A percentile compares a stretch with the other conserved stretches of the same genome.
phyloP scores from a whole-genome alignment of 2,329 filamentous ascomycete genomes.

The Cercospora citrullina region DNA sequence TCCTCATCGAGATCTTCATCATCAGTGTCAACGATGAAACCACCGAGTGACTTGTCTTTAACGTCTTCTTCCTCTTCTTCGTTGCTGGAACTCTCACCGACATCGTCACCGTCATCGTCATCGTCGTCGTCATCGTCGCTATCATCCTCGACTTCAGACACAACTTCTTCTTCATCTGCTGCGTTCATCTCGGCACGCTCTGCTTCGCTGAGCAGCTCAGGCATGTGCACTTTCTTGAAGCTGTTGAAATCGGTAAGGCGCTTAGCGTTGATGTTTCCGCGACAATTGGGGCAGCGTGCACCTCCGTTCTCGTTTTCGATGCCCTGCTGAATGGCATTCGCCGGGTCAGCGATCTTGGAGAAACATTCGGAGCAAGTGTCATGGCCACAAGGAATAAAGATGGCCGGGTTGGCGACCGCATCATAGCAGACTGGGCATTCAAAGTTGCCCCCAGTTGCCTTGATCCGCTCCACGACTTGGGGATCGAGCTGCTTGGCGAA shows the following conservation, averaged over 20 bases:
- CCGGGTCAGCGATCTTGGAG: slow-evolving; percentile 64
- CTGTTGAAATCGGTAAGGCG: slow-evolving; percentile 71
- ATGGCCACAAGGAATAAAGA: slow-evolving; percentile 83
- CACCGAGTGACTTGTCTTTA: slow-evolving; percentile 42
- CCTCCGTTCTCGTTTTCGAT: slow-evolving; percentile 59
- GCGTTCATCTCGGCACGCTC: slow-evolving; percentile 33
- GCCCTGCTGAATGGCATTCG: slow-evolving; percentile 58
- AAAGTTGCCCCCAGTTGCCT: slow-evolving; percentile 57
- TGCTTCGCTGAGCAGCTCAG: slow-evolving; percentile 48
- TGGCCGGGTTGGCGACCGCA: slow-evolving; percentile 68
- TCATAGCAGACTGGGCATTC: slow-evolving; percentile 86
- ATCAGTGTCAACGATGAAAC: slow-evolving; percentile 57
- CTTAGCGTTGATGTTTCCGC: slow-evolving; percentile 63
- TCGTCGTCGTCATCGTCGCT: slow-evolving; percentile 43
- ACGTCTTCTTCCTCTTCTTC: slow-evolving; percentile 42
- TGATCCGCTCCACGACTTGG: slow-evolving; percentile 68
- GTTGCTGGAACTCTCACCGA: slow-evolving; percentile 46
- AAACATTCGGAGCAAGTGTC: slow-evolving; percentile 77
- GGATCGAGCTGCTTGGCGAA: slow-evolving; percentile 62
- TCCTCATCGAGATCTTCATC: slow-evolving; percentile 32
- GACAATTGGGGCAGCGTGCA: slow-evolving; percentile 74
- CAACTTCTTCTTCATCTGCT: slow-evolving; percentile 34
- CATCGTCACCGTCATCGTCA: slow-evolving; percentile 29
- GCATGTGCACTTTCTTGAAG: slow-evolving; percentile 73
- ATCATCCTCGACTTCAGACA: slow-evolving; percentile 45